Evolutionary conservation across 83 land plant species (phyloP), one percentile per base, ranked within the genome.

Genomic region (Picea mariana): DNA sequence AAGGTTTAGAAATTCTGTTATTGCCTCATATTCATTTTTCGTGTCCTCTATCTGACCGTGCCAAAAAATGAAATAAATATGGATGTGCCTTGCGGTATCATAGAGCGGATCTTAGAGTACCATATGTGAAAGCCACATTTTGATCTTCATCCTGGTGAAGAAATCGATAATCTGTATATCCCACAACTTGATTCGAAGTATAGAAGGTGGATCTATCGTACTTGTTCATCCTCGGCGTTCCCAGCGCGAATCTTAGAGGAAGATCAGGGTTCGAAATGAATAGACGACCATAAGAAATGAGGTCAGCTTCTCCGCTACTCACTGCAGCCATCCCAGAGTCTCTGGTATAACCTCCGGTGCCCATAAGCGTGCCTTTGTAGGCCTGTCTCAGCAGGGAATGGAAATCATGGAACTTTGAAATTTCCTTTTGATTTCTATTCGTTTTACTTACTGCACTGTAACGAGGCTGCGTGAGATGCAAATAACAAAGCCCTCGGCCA

Each of bases 221-320:
- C 26, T 63, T 61, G 44, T 61, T 79, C 24, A 82, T 82, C 31
- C 31, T 27, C 81, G 34, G 18, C 26, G 58, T 59, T 27, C 78
- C 38, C 18, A 81, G 6, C 13, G 27, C 55, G 21, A 81, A 81
- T 6, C 82, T 61, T 18, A 20, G 49, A 15, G 82, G 82, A 26
- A 81, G 73, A 40, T 81, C 82, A 1, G 82, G 82, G 67, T 81
- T 81, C 18, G 82, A 66, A 3, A 81, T 66, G 24, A 81, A 81
- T 5, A 67, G 59, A 4, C 82, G 73, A 6, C 82, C 82, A 47
- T 34, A 81, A 5, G 82, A 66, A 9, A 81, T 68, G 12, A 81
- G 27, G 60, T 81, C 72, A 4, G 82, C 82, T n/a, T 31, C 34
- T 31, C 34, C 34, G 1, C 34, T 31, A 31, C 1, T 31, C 34